Percentiles rank a stretch among this genome's conserved stretches.
Conservation (phyloP, 129 eudicot species). For the Flaveria robusta region DNA sequence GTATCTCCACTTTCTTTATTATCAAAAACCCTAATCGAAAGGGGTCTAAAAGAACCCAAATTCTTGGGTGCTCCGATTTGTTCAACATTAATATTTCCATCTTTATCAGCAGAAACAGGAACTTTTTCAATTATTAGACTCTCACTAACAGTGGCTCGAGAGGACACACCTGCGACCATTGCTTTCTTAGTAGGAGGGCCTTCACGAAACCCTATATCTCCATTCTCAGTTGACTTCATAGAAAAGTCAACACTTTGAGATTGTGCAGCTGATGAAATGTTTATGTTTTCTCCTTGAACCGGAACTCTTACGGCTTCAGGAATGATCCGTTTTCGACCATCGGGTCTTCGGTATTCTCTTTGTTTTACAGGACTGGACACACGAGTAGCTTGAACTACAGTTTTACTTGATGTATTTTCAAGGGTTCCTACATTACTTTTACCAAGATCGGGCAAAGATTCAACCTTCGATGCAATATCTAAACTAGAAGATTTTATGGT, state of each 20-base stretch:
- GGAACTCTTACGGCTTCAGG: constrained; percentile 93
- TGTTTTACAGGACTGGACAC: constrained; percentile 89
- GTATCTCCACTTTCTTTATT: constrained; percentile 71
- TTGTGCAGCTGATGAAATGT: constrained; percentile 39
- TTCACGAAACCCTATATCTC: constrained; percentile 52
- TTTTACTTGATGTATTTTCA: constrained; percentile 51
- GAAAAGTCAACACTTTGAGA: constrained; percentile 55
- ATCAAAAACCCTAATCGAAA: constrained; percentile 69
- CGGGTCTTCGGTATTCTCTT: constrained; percentile 90
- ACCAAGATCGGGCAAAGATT: constrained; percentile 47
- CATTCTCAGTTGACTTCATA: constrained; percentile 48
- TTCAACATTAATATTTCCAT: constrained; percentile 59
- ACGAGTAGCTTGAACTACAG: constrained; percentile 35
- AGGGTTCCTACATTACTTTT: constrained; percentile 45
- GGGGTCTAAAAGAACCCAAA: constrained; percentile 38
- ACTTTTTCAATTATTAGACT: constrained; percentile 92
- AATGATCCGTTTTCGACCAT: constrained; percentile 94
- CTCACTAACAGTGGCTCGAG: constrained; percentile 80
- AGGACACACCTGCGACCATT: constrained; percentile 65
- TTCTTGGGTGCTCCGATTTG: constrained; percentile 44
- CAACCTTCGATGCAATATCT: constrained; percentile 43
- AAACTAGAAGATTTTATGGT: constrained; percentile 48
- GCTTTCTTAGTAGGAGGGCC: constrained; percentile 49
- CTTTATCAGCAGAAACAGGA: constrained; percentile 55
- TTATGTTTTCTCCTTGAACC: constrained; percentile 52